A percentile compares a stretch with the other conserved stretches of the same genome.
phyloP scores from a whole-genome alignment of 1,139 yeast genomes.

The Yamadazyma taylorii region DNA sequence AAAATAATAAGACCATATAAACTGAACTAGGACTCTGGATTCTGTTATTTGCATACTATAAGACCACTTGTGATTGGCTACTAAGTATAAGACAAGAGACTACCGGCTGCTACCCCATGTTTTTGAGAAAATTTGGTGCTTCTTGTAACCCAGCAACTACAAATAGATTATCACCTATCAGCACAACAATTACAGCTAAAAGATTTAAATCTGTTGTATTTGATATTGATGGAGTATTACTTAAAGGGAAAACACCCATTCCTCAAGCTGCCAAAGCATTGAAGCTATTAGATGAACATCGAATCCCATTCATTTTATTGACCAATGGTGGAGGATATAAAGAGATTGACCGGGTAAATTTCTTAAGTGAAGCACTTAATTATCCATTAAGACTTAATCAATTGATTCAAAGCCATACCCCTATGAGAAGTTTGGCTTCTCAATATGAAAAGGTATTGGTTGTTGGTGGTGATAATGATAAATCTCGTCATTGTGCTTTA shows the following conservation, averaged over 20 bases:
- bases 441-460: conserved; percentile 66
- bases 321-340: conserved; percentile 93
- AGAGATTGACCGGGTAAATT: conserved; percentile 62
- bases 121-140: too few species aligned
- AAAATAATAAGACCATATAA: too few species aligned
- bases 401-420: conserved; percentile 89
- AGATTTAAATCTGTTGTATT: conserved; percentile 20
- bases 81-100: too few species aligned
- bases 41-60: too few species aligned
- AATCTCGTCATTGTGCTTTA: conserved; percentile 68
- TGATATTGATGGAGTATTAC: conserved; percentile 85
- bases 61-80: too few species aligned
- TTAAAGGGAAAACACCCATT: conserved; percentile 72
- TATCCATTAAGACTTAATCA: conserved; percentile 60
- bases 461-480: conserved; percentile 79
- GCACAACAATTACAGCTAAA: neutral
- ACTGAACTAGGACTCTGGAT: too few species aligned
- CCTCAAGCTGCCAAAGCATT: conserved; percentile 70
- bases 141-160: too few species aligned
- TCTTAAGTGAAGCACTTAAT: conserved; percentile 52
- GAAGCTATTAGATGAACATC: conserved; percentile 48
- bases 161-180: too few species aligned
- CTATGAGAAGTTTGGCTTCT: conserved; percentile 62
- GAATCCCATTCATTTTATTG: conserved; percentile 78
- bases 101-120: too few species aligned